phyloP scores from a whole-genome alignment of 164 flowering plant species.

The Sedum album region DNA sequence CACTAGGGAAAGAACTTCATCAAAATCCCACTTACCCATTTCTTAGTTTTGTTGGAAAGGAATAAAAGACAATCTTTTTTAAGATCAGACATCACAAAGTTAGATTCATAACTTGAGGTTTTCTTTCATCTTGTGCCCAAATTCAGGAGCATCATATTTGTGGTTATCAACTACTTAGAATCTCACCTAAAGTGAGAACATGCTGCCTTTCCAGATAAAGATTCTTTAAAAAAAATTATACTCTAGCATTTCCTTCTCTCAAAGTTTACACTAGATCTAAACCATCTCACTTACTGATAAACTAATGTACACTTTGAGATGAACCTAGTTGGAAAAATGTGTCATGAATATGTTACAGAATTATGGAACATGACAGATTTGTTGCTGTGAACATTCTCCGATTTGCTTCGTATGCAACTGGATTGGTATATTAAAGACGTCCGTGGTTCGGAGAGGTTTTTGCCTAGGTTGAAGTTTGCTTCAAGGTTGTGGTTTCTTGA shows the following conservation, averaged over 20 bases:
- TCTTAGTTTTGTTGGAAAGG: not conserved
- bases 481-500: slow-evolving; percentile 44
- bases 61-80: not conserved
- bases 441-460: not conserved
- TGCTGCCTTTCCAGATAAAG: not conserved
- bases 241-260: not conserved
- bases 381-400: not conserved
- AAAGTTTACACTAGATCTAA: not conserved
- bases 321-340: not conserved
- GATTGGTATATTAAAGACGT: no score
- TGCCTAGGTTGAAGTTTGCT: not conserved
- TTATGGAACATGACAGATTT: not conserved
- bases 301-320: not conserved
- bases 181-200: slow-evolving; percentile 1
- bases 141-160: not conserved
- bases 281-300: not conserved
- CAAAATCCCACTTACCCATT: slow-evolving; percentile 3
- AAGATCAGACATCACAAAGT: not conserved
- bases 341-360: not conserved
- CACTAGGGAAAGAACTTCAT: slow-evolving; percentile 1
- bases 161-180: not conserved
- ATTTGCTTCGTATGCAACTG: not conserved
- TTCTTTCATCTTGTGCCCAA: not conserved
- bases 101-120: not conserved
- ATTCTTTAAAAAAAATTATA: not conserved